Base-by-base conservation (phyloP, 768 basidiomycete species). In the Mrakia hoshinonis region DNA sequence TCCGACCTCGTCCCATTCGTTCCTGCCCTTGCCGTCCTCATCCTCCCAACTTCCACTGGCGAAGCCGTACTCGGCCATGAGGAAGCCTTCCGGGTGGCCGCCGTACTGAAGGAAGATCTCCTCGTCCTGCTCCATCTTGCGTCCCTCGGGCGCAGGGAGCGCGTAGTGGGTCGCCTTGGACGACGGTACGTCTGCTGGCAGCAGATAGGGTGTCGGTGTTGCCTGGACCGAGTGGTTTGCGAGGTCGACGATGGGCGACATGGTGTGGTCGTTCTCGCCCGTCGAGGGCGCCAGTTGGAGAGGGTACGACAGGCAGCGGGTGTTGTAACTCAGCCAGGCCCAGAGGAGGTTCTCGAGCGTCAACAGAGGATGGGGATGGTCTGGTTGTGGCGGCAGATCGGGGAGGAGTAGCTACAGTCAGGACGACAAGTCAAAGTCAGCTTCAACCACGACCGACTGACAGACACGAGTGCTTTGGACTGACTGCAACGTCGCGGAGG, bases 51-150 rank as follows among this genome's bases (percentile, higher is more conserved):
- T 67, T 48, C 73, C 68, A 48, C 65, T 65, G 20, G 51, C 84
- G 77, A 98, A 98, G 0, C 94, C 95, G 79, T 98, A 98, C 78
- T 98, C 95, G 26, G 87, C 83, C 77, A 93, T 89, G 29, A 97
- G 78, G 3, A 84, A 87, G 51, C 84, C 83, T 74, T 92, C 94
- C 31, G 86, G 80, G 79, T 95, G 93, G 7, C 81, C 77, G 0
- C 92, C 93, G 75, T 98, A 98, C 63, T 84, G 84, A 70, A 97
- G 82, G 52, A 84, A 85, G 2, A 96, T 79, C 76, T 97, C 89
- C 36, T 88, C 84, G 20, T 85, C 86, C 58, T 80, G 73, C 36
- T 77, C 69, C 26, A 88, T 55, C 39, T 55, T 60, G 26, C 34
- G 38, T 18, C 68, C 68, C 38, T 71, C 70, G 0, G 70, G 46